Percentiles rank a stretch among this genome's conserved stretches.
These are phyloP conservation scores for Glaciozyma martinii DNA, from an alignment of 768 basidiomycete genomes.

Conservation along the genomic window DNA sequence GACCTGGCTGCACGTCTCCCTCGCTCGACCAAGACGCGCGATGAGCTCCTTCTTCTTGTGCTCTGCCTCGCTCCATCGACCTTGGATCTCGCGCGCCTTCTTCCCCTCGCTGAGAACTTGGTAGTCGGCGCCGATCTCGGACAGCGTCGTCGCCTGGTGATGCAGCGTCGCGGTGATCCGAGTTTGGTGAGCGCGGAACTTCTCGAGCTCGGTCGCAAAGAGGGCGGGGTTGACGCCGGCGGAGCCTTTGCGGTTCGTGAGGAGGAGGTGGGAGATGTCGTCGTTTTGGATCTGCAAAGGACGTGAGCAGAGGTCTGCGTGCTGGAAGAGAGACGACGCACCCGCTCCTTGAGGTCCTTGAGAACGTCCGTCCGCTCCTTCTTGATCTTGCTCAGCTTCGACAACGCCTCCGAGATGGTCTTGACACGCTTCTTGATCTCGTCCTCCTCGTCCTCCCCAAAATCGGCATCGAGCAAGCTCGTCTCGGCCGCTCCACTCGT, in stretches of 20 bases:
- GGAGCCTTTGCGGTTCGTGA: constrained; percentile 74
- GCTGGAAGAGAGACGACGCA: constrained; percentile 36
- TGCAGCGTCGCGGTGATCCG: constrained; percentile 67
- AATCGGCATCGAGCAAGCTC: constrained; percentile 65
- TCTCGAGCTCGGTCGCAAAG: constrained; percentile 89
- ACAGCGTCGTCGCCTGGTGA: constrained; percentile 61
- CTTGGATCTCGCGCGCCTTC: constrained; percentile 65
- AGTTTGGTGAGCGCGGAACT: constrained; percentile 84
- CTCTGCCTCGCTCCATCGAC: constrained; percentile 74
- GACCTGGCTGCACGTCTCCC: constrained; percentile 78
- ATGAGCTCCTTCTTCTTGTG: constrained; percentile 66
- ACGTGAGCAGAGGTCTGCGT: neutral
- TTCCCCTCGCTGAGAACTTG: constrained; percentile 62
- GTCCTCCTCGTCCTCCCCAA: constrained; percentile 54
- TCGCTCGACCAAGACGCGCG: constrained; percentile 60
- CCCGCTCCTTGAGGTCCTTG: constrained; percentile 94
- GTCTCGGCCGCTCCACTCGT: constrained; percentile 42
- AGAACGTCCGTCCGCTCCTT: constrained; percentile 76
- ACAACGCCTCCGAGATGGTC: constrained; percentile 70
- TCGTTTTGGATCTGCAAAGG: constrained; percentile 71
- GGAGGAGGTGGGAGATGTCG: constrained; percentile 87
- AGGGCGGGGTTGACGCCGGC: constrained; percentile 71
- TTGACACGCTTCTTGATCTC: constrained; percentile 59
- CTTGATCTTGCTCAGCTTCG: constrained; percentile 68
- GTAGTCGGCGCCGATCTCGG: constrained; percentile 68